Base-by-base conservation (phyloP, 1,284 basidiomycete species). In the Chalciporus sp. region DNA sequence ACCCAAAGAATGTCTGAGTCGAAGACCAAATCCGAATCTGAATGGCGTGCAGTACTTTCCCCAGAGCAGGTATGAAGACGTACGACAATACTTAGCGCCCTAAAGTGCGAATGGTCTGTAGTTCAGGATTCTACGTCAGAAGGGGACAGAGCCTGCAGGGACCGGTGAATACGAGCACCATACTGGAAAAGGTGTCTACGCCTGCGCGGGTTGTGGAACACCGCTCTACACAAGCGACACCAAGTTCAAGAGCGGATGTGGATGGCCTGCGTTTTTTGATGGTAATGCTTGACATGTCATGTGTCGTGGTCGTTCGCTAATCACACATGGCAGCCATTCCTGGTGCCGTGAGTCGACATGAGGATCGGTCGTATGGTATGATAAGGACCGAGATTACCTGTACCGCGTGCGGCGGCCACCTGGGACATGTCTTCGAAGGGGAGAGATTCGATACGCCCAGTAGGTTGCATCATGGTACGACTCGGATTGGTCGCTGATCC, bases 221-320 rank as follows among this genome's bases (percentile, higher is more conserved):
- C 82, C 88, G 1, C 71, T 96, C 43, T 95, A 95, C 78, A 90
- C 87, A 75, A 92, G 91, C 63, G 81, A 79, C 29, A 94, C 92
- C 59, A 98, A 98, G 74, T 98, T 97, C 74, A 82, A 91, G 64
- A 94, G 90, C 53, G 93, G 94, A 10, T 98, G 94, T 66, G 95
- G 94, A 29, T 98, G 94, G 94, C 95, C 94, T n/a, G 94, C 94
- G 1, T 98, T 95, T 80, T 98, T 90, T 69, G 94, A 96, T 67
- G 88, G 89, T 89, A 53, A 49, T 71, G 62, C 28, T 8, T 20
- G 23, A 16, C 23, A 19, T 20, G 23, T 5, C 4, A 7, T 33
- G 5, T 4, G 33, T 39, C 29, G 26, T 52, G 35, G 9, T 37
- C 12, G 14, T 37, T 49, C 7, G 23, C 55, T 66, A 10, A 70